Evolutionary conservation across 2,329 filamentous ascomycete species (phyloP), one percentile per base, ranked within the genome.

Genomic region (Volutella citrinella): DNA sequence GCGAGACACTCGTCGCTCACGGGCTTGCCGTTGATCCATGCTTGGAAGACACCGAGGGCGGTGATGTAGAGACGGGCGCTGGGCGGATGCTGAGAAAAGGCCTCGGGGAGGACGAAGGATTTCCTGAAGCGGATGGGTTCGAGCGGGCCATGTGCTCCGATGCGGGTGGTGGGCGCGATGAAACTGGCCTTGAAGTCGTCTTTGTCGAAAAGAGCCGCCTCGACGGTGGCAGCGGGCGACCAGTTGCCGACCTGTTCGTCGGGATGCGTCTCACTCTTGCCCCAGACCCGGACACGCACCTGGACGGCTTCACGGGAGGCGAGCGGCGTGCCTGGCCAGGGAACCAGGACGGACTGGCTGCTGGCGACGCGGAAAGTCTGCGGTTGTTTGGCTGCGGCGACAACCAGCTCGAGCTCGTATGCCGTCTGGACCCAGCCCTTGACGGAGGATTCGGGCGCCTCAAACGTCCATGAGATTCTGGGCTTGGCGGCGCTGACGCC

Each of bases 21-120:
- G 17, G 45, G 40, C 3, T 50, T 37, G 0, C 65, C 68, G 34
- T 74, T 72, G 38, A 73, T 61, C n/a, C 55, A 57, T 0, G 60
- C 61, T 18, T 63, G 53, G 37, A 66, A 72, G 3, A 69, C 38
- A 5, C 68, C 68, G 9, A 61, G 54, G 0, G 60, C 55, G 0
- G 68, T 68, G 24, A 68, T 62, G 29, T 71, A 70, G 1, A 72
- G 45, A 2, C 65, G 55, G 9, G 27, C 34, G 12, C 18, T 25
- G 1, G 27, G 17, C 7, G 6, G 14, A 11, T 5, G 7, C 12
- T n/a, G n/a, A n/a, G n/a, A n/a, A 13, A 24, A 4, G 5, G 34
- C 26, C 10, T 11, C 13, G 5, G 34, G 31, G 1, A 38, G 6
- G n/a, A 8, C 19, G 17, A 38, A 41, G 11, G 16, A 25, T 14